phyloP scores from a whole-genome alignment of 305 asterid species.

The Fraxinus greggii region DNA sequence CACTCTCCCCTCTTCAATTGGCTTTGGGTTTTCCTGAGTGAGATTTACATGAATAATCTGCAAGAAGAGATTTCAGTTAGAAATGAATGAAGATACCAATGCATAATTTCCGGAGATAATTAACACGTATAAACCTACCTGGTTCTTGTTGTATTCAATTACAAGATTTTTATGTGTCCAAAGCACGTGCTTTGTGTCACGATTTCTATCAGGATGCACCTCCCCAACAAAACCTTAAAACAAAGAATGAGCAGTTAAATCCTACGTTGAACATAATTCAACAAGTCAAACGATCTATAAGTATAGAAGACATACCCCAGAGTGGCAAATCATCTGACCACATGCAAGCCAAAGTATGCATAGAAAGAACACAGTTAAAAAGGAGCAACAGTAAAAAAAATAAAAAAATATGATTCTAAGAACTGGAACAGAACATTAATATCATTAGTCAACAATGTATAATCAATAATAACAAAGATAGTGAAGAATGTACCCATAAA shows the following conservation, averaged over 20 bases:
- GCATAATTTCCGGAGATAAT: background rate
- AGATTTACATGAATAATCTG: slow-evolving; percentile 68
- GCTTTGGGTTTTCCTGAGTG: slow-evolving; percentile 51
- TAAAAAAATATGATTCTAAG: slow-evolving; percentile 1
- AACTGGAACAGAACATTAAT: background rate
- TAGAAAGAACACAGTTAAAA: slow-evolving; percentile 33
- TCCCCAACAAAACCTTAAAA: slow-evolving; percentile 79
- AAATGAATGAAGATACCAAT: slow-evolving; percentile 11
- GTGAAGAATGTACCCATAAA: slow-evolving; percentile 58
- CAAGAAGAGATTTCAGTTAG: slow-evolving; percentile 19
- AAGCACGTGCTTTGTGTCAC: slow-evolving; percentile 60
- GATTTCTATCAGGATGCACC: slow-evolving; percentile 61
- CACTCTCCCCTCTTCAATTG: slow-evolving; percentile 60
- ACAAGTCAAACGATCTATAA: slow-evolving; percentile 8
- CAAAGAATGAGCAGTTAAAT: slow-evolving; percentile 20
- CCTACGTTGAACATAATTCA: slow-evolving; percentile 17
- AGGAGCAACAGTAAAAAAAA: background rate
- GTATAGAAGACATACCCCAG: slow-evolving; percentile 63
- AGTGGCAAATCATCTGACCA: slow-evolving; percentile 81
- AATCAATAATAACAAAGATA: background rate
- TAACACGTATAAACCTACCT: slow-evolving; percentile 33
- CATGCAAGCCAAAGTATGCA: slow-evolving; percentile 29
- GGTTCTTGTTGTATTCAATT: slow-evolving; percentile 61
- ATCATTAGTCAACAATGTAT: background rate
- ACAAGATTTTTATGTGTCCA: slow-evolving; percentile 74